Evolutionary conservation across 177 flowering plant genomes (phyloP).

Genomic region (Telopea speciosissima): DNA sequence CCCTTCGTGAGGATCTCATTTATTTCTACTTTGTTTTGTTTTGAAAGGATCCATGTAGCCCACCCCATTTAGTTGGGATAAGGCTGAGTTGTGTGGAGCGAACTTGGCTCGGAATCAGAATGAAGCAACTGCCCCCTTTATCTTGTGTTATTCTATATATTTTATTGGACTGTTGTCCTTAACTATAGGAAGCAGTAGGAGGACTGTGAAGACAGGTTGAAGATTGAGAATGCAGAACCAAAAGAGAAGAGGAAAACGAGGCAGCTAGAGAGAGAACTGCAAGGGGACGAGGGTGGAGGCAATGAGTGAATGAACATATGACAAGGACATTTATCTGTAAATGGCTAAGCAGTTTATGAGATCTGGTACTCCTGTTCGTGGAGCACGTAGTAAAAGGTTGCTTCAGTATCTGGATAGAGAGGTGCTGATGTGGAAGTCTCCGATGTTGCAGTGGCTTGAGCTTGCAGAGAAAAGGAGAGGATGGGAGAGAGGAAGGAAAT

Average conservation of each 20-base stretch:
- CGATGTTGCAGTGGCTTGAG: conserved; percentile 92
- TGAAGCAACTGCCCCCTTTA: no score
- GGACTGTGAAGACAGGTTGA: conserved; percentile 87
- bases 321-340: conserved; percentile 58
- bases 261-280: conserved; percentile 64
- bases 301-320: conserved; percentile 50
- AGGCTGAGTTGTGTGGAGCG: no score
- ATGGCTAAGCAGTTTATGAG: conserved; percentile 85
- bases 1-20: no score
- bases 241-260: conserved; percentile 81
- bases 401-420: conserved; percentile 83
- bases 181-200: conserved; percentile 66
- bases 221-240: conserved; percentile 91
- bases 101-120: conserved; percentile 45
- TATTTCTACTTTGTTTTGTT: no score
- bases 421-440: conserved; percentile 85
- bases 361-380: conserved; percentile 86
- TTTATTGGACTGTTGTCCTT: conserved; percentile 66
- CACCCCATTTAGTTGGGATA: no score
- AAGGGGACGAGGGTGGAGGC: conserved; percentile 47
- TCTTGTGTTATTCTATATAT: conserved; percentile 58
- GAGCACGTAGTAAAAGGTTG: conserved; percentile 42
- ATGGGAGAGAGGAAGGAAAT: conserved; percentile 47
- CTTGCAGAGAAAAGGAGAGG: conserved; percentile 80
- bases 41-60: no score